Evolutionary conservation across 805 yeast species (phyloP).

Genomic region (Candida awuae): DNA sequence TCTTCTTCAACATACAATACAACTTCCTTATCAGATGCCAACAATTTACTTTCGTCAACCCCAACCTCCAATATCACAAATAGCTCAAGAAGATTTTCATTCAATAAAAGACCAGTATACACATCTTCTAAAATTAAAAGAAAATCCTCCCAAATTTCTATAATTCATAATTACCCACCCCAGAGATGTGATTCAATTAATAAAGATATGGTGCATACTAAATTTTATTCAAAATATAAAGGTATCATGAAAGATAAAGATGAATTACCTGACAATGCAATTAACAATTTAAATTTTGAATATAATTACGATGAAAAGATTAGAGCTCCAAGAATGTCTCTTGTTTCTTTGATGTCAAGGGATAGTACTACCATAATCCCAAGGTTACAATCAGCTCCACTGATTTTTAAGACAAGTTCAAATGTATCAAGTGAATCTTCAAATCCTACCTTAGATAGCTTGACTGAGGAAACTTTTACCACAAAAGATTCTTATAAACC

Average conservation of each 20-base stretch:
- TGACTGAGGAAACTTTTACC: conserved; percentile 11
- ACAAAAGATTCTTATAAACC: conserved; percentile 29
- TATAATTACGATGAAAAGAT: conserved; percentile 47
- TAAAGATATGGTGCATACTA: conserved; percentile 25
- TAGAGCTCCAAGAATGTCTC: conserved; percentile 46
- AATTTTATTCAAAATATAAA: conserved; percentile 24
- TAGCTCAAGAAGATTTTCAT: conserved; percentile 21
- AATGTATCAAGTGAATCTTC: conserved; percentile 12
- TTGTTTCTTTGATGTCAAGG: conserved; percentile 20
- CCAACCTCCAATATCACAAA: conserved; percentile 5
- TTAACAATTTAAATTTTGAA: conserved; percentile 23
- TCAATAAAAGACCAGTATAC: conserved; percentile 24
- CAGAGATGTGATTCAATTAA: conserved; percentile 25
- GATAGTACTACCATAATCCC: neutral
- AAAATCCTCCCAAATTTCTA: conserved; percentile 25
- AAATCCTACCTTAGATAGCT: conserved; percentile 15
- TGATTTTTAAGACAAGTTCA: conserved; percentile 7
- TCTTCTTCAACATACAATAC: neutral
- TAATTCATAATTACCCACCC: conserved; percentile 24
- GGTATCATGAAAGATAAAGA: conserved; percentile 27
- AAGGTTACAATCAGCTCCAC: conserved; percentile 11
- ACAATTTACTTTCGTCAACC: conserved; percentile 1
- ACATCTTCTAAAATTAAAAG: conserved; percentile 6
- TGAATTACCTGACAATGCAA: conserved; percentile 22
- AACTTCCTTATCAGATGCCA: no score